These are phyloP conservation scores for Tilletiopsis washingtonensis DNA, from an alignment of 1,284 basidiomycete genomes.

Conservation along the genomic window DNA sequence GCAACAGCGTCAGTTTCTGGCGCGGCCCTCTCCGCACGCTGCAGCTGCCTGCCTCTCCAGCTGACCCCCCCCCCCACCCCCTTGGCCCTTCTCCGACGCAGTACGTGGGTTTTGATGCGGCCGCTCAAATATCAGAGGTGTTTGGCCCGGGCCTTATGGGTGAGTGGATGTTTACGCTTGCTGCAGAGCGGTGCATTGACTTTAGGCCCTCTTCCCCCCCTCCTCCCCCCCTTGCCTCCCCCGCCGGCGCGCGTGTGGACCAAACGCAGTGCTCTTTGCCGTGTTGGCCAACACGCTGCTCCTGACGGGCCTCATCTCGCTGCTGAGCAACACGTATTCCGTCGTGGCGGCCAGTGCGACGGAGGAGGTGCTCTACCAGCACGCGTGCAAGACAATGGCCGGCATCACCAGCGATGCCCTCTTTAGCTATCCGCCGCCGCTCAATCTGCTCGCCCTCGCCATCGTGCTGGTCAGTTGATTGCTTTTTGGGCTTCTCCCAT, in stretches of 20 bases:
- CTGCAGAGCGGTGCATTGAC: too few relatives aligned
- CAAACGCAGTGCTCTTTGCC: constrained; percentile 42
- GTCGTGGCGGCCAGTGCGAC: constrained; percentile 82
- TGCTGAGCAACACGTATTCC: constrained; percentile 85
- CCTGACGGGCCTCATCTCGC: constrained; percentile 61
- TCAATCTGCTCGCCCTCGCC: constrained; percentile 48
- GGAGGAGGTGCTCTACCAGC: constrained; percentile 87
- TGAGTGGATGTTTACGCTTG: too few relatives aligned
- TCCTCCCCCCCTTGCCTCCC: too few relatives aligned
- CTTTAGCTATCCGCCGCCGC: constrained; percentile 84
- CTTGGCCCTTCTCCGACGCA: constrained; percentile 7
- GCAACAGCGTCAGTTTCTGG: constrained; percentile 67
- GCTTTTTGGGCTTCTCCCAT: not conserved
- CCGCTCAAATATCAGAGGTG: constrained; percentile 60
- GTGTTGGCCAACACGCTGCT: constrained; percentile 65
- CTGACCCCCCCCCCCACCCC: not conserved
- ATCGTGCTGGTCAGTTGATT: too few relatives aligned
- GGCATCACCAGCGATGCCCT: constrained; percentile 79
- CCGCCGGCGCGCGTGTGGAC: too few relatives aligned
- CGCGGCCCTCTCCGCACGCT: too few relatives aligned
- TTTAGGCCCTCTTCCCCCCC: too few relatives aligned
- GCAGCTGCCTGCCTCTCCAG: constrained; percentile 54
- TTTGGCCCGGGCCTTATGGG: constrained; percentile 83
- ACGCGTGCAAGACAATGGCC: constrained; percentile 53
- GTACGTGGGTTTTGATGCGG: constrained; percentile 30